Evolutionary conservation across 768 basidiomycete genomes (phyloP), one percentile per base, ranked within the genome.

Genomic region (Collybiopsis luxurians): DNA sequence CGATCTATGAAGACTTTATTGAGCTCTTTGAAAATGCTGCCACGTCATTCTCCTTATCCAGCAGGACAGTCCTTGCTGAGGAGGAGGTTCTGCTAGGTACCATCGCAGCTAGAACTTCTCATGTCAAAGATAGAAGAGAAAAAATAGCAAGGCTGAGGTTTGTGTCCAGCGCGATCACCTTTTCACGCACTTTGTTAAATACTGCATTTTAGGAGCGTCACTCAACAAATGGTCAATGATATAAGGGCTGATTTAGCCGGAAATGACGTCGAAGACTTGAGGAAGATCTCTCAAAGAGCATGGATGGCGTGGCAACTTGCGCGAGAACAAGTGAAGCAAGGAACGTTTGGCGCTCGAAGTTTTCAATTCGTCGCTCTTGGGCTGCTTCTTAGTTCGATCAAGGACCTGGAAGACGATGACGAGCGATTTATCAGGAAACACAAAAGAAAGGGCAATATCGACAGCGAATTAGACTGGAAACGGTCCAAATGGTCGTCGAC

Each of bases 71-170:
- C 51, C 69, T 87, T 1, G 79, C 79, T 10, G 86, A 89, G 62
- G 85, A 82, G 63, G 88, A 88, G 65, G 84, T 79, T 0, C 68
- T 85, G 2, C 67, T 87, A 17, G 87, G 88, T 0, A 87, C 86
- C 0, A 89, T 89, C 57, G 72, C 80, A 0, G 84, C 85, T 19
- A 84, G 85, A 57, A 81, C 75, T 12, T 80, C 84, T 0, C 83
- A 87, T 61, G 78, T 79, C 12, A 75, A 82, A 9, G 75, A 71
- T 56, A 74, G 85, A 23, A 76, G 69, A 57, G 80, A 86, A 36
- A 64, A 75, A 34, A 86, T 85, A 62, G 71, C 81, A 1, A 76
- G 75, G 52, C 62, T 89, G 21, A 38, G 50, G 38, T 48, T 28
- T 48, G 31, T 48, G 15, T 10, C 17, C 38, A 11, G 4, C 0